A percentile compares a stretch with the other conserved stretches of the same genome.
Evolutionary conservation across 352 stramenopile genomes (phyloP).

Genomic region (Phytophthora uliginosa): DNA sequence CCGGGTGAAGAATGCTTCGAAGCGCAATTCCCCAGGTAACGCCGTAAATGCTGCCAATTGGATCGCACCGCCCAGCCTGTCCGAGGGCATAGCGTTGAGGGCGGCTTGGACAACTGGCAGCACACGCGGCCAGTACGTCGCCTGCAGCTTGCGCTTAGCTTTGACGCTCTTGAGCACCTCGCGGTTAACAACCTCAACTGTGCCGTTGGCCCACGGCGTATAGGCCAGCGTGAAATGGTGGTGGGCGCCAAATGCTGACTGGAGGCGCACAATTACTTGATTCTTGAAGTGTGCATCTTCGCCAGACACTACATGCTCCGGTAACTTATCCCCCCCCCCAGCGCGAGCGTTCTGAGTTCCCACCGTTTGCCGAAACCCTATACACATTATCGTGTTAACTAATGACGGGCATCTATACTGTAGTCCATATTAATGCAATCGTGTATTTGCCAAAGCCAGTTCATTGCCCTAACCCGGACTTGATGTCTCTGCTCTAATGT

Average conservation of each 20-base stretch:
- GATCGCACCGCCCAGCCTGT: background rate
- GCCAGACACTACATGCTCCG: no score
- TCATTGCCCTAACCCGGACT: no score
- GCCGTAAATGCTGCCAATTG: background rate
- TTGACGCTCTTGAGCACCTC: conserved; percentile 12
- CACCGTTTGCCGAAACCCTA: no score
- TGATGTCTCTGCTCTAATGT: no score
- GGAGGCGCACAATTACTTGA: background rate
- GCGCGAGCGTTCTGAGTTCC: no score
- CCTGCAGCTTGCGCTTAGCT: background rate
- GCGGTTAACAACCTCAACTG: conserved; percentile 42
- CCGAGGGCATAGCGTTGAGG: background rate
- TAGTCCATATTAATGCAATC: no score
- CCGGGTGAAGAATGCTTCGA: background rate
- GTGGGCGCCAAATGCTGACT: background rate
- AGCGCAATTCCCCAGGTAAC: background rate
- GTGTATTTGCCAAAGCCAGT: no score
- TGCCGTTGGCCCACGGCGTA: conserved; percentile 28
- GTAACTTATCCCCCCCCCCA: no score
- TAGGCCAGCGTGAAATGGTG: background rate
- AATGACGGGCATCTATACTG: no score
- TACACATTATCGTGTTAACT: no score
- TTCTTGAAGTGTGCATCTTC: background rate
- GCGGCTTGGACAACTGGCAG: background rate
- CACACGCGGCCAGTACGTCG: background rate